Percentiles rank a stretch among this genome's conserved stretches.
These are phyloP conservation scores for Aspergillus coremiiformis DNA, from an alignment of 495 filamentous ascomycete species.

Conservation along the genomic window DNA sequence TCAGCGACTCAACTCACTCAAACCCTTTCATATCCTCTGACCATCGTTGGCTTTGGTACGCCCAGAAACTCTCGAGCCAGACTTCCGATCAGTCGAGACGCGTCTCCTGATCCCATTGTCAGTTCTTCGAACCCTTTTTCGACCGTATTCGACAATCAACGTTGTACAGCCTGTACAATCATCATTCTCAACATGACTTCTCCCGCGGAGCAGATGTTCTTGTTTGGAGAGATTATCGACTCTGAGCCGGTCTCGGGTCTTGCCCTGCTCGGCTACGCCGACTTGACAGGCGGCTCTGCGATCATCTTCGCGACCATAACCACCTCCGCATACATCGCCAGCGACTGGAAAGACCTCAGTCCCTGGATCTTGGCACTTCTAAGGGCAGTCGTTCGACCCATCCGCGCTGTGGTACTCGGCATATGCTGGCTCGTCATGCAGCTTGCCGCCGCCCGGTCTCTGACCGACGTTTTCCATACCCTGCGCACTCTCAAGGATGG, in stretches of 20 bases:
- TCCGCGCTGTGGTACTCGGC: background rate
- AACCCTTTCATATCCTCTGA: no score
- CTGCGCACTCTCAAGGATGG: background rate
- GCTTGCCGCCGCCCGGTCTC: background rate
- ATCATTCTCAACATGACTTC: constrained; percentile 10
- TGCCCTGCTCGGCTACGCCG: constrained; percentile 3
- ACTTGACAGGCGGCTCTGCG: constrained; percentile 4
- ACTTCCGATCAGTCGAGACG: no score
- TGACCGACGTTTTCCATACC: background rate
- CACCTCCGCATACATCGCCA: background rate
- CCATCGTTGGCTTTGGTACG: no score
- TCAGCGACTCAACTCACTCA: no score
- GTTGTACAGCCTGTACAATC: background rate
- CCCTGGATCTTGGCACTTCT: background rate
- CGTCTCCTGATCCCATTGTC: no score
- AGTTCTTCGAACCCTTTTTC: no score
- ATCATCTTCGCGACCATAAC: constrained; percentile 3
- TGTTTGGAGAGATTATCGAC: constrained; percentile 9
- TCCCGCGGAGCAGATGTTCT: constrained; percentile 7
- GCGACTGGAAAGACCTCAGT: background rate
- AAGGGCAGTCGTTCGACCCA: background rate
- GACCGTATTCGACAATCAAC: no score
- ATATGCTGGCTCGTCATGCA: background rate
- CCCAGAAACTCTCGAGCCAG: no score
- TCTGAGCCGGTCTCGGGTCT: background rate